Percentiles rank a stretch among this genome's conserved stretches.
These are phyloP conservation scores for Cicer arietinum DNA, from an alignment of 306 rosid genomes.

Conservation along the genomic window DNA sequence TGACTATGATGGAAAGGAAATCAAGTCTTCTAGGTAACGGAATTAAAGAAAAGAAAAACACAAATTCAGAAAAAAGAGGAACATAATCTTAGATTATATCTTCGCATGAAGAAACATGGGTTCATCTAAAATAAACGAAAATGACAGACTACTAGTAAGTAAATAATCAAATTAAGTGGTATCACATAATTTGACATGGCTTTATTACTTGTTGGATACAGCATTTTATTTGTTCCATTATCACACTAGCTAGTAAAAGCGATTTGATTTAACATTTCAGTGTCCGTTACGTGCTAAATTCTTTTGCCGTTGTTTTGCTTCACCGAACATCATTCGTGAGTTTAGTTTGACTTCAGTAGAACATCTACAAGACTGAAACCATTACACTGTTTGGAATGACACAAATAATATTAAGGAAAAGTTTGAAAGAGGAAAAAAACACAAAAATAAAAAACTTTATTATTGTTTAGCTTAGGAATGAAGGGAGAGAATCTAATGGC, in stretches of 20 bases:
- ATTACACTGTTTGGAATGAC: too few species aligned
- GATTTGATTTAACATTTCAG: constrained; percentile 40
- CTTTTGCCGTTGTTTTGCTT: constrained; percentile 40
- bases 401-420: too few species aligned
- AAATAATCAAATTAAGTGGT: constrained; percentile 35
- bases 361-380: background rate
- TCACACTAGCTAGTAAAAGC: constrained; percentile 35
- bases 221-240: constrained; percentile 41
- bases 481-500: too few species aligned
- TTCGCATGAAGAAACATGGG: constrained; percentile 38
- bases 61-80: constrained; percentile 33
- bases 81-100: constrained; percentile 37
- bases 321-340: constrained; percentile 16
- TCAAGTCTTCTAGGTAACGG: constrained; percentile 31
- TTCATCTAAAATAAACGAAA: constrained; percentile 44
- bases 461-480: too few species aligned
- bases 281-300: constrained; percentile 56
- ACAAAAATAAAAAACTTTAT: too few species aligned
- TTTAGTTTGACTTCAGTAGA: constrained; percentile 23
- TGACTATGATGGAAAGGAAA: background rate
- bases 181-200: constrained; percentile 40
- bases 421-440: too few species aligned
- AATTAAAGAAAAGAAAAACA: constrained; percentile 2
- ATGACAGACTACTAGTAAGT: constrained; percentile 35
- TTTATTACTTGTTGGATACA: constrained; percentile 47